Percentiles rank a stretch among this genome's conserved stretches.
phyloP scores from a whole-genome alignment of 2,329 filamentous ascomycete genomes.

The Fusarium phyllophilum region DNA sequence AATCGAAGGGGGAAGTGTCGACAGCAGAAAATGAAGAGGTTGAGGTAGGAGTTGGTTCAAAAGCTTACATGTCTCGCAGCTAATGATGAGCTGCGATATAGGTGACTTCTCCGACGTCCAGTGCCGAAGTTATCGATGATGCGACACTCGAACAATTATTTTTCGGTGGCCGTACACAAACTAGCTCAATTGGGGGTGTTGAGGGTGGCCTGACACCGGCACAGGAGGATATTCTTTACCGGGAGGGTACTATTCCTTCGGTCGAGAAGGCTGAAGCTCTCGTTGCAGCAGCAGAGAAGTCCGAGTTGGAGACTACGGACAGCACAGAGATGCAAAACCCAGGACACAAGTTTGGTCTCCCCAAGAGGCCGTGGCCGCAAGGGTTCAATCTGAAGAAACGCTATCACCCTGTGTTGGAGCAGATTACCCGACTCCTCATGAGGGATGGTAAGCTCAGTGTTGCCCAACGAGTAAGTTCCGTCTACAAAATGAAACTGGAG shows the following conservation, averaged over 20 bases:
- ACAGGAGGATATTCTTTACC: slow-evolving; percentile 57
- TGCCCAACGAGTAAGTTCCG: slow-evolving; percentile 80
- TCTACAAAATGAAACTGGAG: neutral
- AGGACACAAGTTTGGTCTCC: slow-evolving; percentile 83
- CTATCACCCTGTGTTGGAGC: slow-evolving; percentile 85
- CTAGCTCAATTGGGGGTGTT: slow-evolving; percentile 46
- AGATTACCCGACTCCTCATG: slow-evolving; percentile 93
- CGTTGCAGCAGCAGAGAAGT: slow-evolving; percentile 36
- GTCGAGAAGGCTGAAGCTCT: slow-evolving; percentile 48
- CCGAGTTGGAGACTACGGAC: slow-evolving; percentile 29
- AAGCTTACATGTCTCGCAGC: slow-evolving; percentile 12
- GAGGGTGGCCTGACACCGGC: slow-evolving; percentile 53
- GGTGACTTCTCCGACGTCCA: slow-evolving; percentile 13
- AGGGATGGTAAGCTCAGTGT: slow-evolving; percentile 86
- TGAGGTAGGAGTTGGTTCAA: slow-evolving; percentile 40
- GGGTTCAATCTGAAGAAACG: slow-evolving; percentile 76
- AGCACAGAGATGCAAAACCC: slow-evolving; percentile 47
- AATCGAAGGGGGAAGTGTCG: neutral
- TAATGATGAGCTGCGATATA: slow-evolving; percentile 33
- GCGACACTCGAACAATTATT: slow-evolving; percentile 51
- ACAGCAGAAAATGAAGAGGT: slow-evolving; percentile 11
- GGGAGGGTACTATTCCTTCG: slow-evolving; percentile 54
- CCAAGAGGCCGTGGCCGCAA: slow-evolving; percentile 71
- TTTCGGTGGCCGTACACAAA: slow-evolving; percentile 49
- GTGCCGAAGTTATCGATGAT: slow-evolving; percentile 47